Evolutionary conservation across 768 basidiomycete species (phyloP), one percentile per base, ranked within the genome.

Genomic region (Kwoniella sp.): DNA sequence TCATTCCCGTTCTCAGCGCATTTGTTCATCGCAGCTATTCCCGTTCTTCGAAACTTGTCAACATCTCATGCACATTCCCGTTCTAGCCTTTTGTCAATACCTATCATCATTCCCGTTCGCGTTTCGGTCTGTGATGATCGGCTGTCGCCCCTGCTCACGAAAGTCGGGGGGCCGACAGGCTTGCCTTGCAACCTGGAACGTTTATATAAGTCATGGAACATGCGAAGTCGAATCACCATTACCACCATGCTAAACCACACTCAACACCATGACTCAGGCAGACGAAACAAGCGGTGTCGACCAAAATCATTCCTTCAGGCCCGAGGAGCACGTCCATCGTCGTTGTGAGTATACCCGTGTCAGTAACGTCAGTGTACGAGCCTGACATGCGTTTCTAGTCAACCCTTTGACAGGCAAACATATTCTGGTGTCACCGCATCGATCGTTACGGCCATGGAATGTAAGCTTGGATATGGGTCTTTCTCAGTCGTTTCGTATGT

Each of bases 361-460:
- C 7, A 25, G 2, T 6, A 50, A 10, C 17, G 17, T 50, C 48
- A 5, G 5, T 27, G 48, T 10, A 5, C 22, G 22, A 9, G 48
- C 5, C 2, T 50, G 48, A 10, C 19, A 50, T 21, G 21, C 19
- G 9, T 50, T 9, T 17, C 26, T n/a, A 92, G 91, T 85, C 76
- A 94, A 94, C 72, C 90, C 92, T 2, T 84, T 94, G 62, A 87
- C 85, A 0, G 84, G 86, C 63, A 88, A 88, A 70, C 83, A 90
- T 74, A 82, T 92, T 58, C 86, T 94, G 33, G 89, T 92, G 36
- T 92, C 91, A 40, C 91, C 92, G 0, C 92, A 95, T 79, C 88
- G 93, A 55, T 91, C 84, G 8, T 91, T 90, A 72, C 86, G 93
- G 21, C 93, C 93, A 15, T 96, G 93, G 93, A 72, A 72, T 48